phyloP scores from a whole-genome alignment of 2,329 filamentous ascomycete species.

The Albophoma yamanashiensis region DNA sequence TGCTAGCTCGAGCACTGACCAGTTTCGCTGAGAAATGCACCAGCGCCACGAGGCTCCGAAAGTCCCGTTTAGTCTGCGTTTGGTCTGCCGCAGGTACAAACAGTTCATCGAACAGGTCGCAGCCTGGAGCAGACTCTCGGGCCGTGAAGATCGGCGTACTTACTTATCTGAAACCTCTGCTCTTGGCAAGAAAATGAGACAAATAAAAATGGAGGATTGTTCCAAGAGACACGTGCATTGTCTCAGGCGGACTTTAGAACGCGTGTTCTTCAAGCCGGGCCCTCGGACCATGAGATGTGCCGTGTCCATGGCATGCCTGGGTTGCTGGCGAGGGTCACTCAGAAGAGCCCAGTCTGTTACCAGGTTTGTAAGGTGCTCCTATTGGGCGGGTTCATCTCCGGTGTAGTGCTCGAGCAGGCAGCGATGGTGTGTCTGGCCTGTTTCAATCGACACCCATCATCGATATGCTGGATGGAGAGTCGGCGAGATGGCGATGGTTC shows the following conservation, averaged over 20 bases:
- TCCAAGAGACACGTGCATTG: background rate
- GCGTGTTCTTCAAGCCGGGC: background rate
- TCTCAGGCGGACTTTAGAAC: background rate
- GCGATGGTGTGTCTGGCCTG: background rate
- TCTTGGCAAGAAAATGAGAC: background rate
- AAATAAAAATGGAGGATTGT: fast-evolving
- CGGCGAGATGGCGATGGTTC: background rate
- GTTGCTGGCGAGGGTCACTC: background rate
- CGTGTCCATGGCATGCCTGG: background rate
- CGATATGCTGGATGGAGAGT: background rate
- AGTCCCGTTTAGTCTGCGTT: background rate
- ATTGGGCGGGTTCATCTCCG: background rate
- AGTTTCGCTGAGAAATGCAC: background rate
- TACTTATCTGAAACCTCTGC: background rate
- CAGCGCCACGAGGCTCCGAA: background rate
- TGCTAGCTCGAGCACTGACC: background rate
- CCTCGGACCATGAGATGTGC: background rate
- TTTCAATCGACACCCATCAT: background rate
- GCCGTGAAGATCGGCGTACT: background rate
- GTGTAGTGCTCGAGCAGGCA: background rate
- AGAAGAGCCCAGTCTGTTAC: background rate
- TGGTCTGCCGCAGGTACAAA: background rate
- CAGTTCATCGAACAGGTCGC: background rate
- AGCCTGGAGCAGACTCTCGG: background rate
- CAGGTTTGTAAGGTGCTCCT: background rate